These are phyloP conservation scores for Parastagonospora avenae DNA, from an alignment of 2,329 filamentous ascomycete genomes.

Conservation along the genomic window DNA sequence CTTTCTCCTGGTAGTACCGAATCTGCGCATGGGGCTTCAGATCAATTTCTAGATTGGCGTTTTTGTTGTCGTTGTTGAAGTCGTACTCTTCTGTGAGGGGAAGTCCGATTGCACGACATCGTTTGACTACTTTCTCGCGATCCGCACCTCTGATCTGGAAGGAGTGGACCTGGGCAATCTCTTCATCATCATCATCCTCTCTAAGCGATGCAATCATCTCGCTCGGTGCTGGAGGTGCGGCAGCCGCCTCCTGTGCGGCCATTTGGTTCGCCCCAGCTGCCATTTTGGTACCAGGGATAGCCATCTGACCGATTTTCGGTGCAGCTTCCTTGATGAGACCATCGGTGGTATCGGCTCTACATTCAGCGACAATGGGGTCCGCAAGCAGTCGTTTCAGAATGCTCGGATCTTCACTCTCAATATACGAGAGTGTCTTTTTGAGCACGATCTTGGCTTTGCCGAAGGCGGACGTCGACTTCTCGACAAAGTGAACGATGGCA, in stretches of 20 bases:
- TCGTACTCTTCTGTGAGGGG: constrained; percentile 97
- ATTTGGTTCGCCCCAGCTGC: constrained; percentile 83
- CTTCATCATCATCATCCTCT: constrained; percentile 79
- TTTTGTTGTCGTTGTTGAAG: constrained; percentile 87
- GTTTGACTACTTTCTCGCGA: constrained; percentile 86
- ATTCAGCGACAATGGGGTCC: constrained; percentile 79
- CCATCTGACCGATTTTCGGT: constrained; percentile 82
- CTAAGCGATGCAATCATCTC: constrained; percentile 71
- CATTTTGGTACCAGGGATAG: constrained; percentile 93
- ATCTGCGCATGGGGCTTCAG: constrained; percentile 88
- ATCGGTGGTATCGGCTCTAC: constrained; percentile 74
- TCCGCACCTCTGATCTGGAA: constrained; percentile 86
- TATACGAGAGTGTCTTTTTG: constrained; percentile 91
- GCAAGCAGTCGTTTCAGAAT: constrained; percentile 86
- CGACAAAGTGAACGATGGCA: constrained; percentile 78
- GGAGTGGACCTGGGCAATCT: constrained; percentile 84
- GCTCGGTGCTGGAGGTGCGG: constrained; percentile 47
- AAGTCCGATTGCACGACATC: constrained; percentile 83
- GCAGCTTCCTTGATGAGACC: constrained; percentile 79
- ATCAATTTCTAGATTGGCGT: constrained; percentile 92
- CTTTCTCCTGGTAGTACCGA: constrained; percentile 94
- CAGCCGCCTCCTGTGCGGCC: constrained; percentile 45
- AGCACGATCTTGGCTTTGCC: constrained; percentile 95
- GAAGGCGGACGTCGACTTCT: constrained; percentile 85
- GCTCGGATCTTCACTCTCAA: constrained; percentile 87